Conservation (phyloP, 176 grass and related monocot species). For the Luzula sylvatica region DNA sequence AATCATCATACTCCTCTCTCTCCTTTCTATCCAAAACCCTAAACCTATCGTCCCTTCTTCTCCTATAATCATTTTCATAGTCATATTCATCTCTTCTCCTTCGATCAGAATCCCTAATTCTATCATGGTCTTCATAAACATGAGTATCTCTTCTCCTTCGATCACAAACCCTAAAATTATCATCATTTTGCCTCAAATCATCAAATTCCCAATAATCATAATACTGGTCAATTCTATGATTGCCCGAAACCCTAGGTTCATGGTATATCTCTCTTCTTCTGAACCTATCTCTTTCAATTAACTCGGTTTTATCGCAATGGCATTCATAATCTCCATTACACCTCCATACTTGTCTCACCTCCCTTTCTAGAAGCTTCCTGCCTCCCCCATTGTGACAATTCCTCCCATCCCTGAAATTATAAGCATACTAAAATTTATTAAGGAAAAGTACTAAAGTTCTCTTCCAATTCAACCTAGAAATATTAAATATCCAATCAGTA, state of each 20-base stretch:
- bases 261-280: conserved; percentile 9
- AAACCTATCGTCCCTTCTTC: conserved; percentile 4
- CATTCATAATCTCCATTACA: conserved; percentile 15
- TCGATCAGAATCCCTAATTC: conserved; percentile 17
- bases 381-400: conserved; percentile 2
- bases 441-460: conserved; percentile 1
- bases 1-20: conserved; percentile 15
- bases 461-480: conserved; percentile 4
- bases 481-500: neutral
- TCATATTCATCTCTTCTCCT: conserved; percentile 22
- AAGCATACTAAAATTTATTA: neutral
- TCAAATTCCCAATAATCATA: conserved; percentile 8
- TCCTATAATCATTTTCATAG: conserved; percentile 23
- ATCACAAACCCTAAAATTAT: conserved; percentile 23
- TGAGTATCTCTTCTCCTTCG: conserved; percentile 16
- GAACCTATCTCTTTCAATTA: conserved; percentile 6
- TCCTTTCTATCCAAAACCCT: too few species aligned
- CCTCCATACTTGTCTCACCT: conserved; percentile 15
- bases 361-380: conserved; percentile 12
- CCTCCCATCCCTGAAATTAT: conserved; percentile 6
- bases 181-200: conserved; percentile 6
- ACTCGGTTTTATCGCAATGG: neutral
- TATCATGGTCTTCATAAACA: conserved; percentile 3
- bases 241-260: conserved; percentile 9
- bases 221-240: conserved; percentile 23